These are phyloP conservation scores for Calocera cornea DNA, from an alignment of 768 basidiomycete species.

Conservation along the genomic window DNA sequence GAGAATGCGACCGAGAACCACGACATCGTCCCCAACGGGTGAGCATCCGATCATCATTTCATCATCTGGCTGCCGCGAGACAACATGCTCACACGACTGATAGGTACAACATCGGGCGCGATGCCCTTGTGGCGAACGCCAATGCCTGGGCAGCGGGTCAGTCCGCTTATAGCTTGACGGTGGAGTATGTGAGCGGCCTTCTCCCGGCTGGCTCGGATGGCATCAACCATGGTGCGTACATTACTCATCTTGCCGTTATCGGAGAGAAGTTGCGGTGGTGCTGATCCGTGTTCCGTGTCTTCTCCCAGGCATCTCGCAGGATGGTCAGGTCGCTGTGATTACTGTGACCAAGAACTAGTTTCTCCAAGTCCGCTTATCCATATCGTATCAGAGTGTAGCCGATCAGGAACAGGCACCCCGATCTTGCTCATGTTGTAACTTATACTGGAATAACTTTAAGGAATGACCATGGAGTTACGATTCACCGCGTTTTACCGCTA, in stretches of 20 bases:
- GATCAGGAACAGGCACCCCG: too few species aligned
- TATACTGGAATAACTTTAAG: too few species aligned
- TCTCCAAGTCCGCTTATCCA: neutral
- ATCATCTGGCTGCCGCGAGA: constrained; percentile 8
- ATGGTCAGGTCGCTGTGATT: constrained; percentile 42
- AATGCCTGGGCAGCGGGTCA: constrained; percentile 30
- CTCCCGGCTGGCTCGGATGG: constrained; percentile 39
- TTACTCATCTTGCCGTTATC: neutral
- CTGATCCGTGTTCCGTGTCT: neutral
- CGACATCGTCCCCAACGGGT: constrained; percentile 35
- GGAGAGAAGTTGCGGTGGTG: neutral
- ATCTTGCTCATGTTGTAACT: too few species aligned
- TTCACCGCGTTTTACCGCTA: too few species aligned
- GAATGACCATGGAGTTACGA: too few species aligned
- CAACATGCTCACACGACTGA: neutral
- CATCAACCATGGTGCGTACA: constrained; percentile 38
- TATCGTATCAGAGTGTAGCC: neutral
- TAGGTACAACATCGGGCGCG: constrained; percentile 17
- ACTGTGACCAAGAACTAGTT: constrained; percentile 31
- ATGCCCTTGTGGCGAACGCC: constrained; percentile 26
- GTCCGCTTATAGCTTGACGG: constrained; percentile 34
- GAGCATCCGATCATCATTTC: constrained; percentile 30
- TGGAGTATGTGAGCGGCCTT: constrained; percentile 39
- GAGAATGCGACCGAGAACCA: constrained; percentile 30
- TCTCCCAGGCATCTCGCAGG: constrained; percentile 40